phyloP scores from a whole-genome alignment of 2,329 filamentous ascomycete species.

The Geosmithia flava region DNA sequence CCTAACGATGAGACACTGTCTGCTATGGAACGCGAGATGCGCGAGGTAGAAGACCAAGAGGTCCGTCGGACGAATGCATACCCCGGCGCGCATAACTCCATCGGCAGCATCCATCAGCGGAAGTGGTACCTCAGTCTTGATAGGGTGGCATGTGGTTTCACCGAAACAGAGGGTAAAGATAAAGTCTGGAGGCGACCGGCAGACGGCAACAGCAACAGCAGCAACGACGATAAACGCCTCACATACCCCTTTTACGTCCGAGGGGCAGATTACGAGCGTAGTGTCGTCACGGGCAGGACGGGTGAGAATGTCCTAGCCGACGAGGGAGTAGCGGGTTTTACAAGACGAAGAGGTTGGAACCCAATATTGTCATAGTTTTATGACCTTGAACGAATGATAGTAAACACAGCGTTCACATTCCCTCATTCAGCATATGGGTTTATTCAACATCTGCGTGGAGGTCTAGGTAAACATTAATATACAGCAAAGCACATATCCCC shows the following conservation, averaged over 20 bases:
- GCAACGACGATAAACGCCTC: constrained; percentile 10
- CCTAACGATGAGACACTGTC: constrained; percentile 9
- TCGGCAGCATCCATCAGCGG: constrained; percentile 55
- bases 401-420: neutral
- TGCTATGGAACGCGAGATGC: constrained; percentile 25
- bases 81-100: constrained; percentile 49
- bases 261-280: constrained; percentile 50
- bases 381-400: neutral
- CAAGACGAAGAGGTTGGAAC: constrained; percentile 48
- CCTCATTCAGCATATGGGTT: no score
- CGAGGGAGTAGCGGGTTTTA: constrained; percentile 44
- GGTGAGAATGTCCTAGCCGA: constrained; percentile 48
- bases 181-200: neutral
- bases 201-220: neutral
- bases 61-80: constrained; percentile 54
- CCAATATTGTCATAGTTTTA: constrained; percentile 17
- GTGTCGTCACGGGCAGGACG: constrained; percentile 50
- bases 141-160: constrained; percentile 44
- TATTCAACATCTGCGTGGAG: no score
- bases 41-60: constrained; percentile 35
- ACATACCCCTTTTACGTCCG: constrained; percentile 49
- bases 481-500: neutral
- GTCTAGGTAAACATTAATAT: no score
- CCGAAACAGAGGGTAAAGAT: constrained; percentile 10
- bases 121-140: constrained; percentile 56